Base-by-base conservation (phyloP, 1,284 basidiomycete species). In the Kwoniella shivajii region DNA sequence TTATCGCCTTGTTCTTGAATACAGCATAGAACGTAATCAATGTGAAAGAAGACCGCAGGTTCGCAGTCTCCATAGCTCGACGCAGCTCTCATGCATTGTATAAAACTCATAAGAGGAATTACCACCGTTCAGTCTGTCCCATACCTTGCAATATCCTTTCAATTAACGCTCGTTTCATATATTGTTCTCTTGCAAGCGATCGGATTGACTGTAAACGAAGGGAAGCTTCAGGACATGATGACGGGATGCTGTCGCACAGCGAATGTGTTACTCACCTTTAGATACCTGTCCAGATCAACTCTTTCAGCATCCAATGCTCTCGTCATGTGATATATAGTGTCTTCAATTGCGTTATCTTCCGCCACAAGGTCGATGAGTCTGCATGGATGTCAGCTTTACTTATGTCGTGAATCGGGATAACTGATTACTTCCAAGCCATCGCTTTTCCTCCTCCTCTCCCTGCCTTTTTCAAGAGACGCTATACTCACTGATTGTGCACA, bases 331-430 rank as follows among this genome's bases (percentile, higher is more conserved):
- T 98, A 99, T 59, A 98, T 88, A 26, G 95, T 95, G 77, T 99
- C 96, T 76, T 97, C 93, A 68, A 99, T 92, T 0, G 95, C 93
- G 67, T 94, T 93, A 76, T 99, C 96, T 75, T 99, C 96, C n/a
- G 96, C 93, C 6, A 97, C 88, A 22, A 99, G 82, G 73, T 96
- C 91, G 64, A 98, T 86, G 24, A 99, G 81, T 77, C 94, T 97
- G 72, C 20, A 43, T 10, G 24, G 24, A 24, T 11, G 16, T 22
- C 14, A 22, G 29, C 11, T 51, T 59, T 45, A 61, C 59, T 37
- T 20, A 10, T 7, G 16, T 9, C 7, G 38, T n/a, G n/a, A n/a
- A n/a, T n/a, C n/a, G n/a, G n/a, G n/a, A n/a, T n/a, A 3, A 18
- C n/a, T 16, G 16, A 24, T 26, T 4, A 41, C 33, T 7, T 5